Conservation (phyloP, 1,284 basidiomycete species). For the Cutaneotrichosporon sp. region DNA sequence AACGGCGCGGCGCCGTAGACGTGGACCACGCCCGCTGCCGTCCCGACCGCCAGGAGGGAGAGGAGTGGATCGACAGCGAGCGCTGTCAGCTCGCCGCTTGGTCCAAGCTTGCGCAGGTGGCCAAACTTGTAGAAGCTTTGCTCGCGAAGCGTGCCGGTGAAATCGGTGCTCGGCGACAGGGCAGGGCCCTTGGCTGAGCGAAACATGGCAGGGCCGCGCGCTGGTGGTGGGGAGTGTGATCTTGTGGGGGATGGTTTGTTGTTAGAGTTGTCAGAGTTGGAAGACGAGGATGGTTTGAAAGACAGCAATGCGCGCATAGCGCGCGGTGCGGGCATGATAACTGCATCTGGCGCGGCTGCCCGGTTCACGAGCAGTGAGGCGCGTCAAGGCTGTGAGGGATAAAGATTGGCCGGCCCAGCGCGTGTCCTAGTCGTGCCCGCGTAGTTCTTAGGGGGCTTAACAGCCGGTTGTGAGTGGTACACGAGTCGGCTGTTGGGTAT, state of each 20-base stretch:
- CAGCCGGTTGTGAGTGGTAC: too few species aligned
- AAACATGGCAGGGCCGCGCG: constrained; percentile 32
- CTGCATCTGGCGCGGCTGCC: neutral
- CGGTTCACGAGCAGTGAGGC: too few species aligned
- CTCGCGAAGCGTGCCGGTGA: constrained; percentile 43
- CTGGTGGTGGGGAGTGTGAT: neutral
- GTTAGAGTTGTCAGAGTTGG: neutral
- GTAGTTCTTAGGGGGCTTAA: too few species aligned
- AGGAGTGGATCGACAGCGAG: constrained; percentile 67
- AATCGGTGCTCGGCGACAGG: constrained; percentile 37
- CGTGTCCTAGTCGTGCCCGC: too few species aligned
- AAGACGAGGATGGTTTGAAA: neutral
- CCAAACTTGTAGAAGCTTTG: constrained; percentile 46
- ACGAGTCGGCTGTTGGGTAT: too few species aligned
- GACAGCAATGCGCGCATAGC: neutral
- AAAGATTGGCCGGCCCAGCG: too few species aligned
- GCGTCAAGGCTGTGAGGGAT: too few species aligned
- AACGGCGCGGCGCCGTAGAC: constrained; percentile 41
- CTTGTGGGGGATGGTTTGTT: neutral
- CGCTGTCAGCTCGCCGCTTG: constrained; percentile 56
- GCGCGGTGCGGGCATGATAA: neutral
- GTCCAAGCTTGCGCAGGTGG: constrained; percentile 41
- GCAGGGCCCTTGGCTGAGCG: constrained; percentile 32
- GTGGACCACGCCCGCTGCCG: constrained; percentile 41
- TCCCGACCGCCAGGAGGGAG: constrained; percentile 67